Conservation (phyloP, 225 moss, liverwort and hornwort species). For the Bryoerythrophyllum caledonicum region DNA sequence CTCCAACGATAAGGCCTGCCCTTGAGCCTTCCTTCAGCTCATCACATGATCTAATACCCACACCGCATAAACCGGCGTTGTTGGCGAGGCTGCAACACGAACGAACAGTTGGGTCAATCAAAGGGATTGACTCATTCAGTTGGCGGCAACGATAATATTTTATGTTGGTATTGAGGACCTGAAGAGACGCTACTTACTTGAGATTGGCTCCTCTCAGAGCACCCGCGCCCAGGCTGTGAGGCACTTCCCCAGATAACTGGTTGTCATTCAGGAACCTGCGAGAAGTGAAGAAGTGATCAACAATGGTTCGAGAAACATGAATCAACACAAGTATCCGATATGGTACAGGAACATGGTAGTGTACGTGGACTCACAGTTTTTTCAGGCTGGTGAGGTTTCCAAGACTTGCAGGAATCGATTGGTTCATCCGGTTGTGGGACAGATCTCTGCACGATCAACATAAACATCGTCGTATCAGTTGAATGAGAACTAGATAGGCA, state of each 20-base stretch:
- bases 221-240: conserved; percentile 59
- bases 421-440: conserved; percentile 55
- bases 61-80: conserved; percentile 64
- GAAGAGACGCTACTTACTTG: conserved; percentile 43
- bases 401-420: conserved; percentile 61
- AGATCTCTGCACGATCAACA: conserved; percentile 49
- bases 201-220: conserved; percentile 66
- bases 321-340: background rate
- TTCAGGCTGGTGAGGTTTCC: conserved; percentile 50
- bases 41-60: conserved; percentile 53
- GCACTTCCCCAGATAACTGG: conserved; percentile 64
- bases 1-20: conserved; percentile 55
- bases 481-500: background rate
- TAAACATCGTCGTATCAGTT: background rate
- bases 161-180: no score
- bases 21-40: conserved; percentile 36
- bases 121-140: background rate
- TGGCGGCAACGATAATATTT: background rate
- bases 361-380: conserved; percentile 50
- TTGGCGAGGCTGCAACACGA: conserved; percentile 60
- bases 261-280: conserved; percentile 75
- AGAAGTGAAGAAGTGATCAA: conserved; percentile 1
- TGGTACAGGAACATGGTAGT: background rate
- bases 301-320: background rate
- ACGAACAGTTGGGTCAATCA: background rate